These are phyloP conservation scores for Pochonia chlamydosporia DNA, from an alignment of 2,329 filamentous ascomycete genomes.

Conservation along the genomic window DNA sequence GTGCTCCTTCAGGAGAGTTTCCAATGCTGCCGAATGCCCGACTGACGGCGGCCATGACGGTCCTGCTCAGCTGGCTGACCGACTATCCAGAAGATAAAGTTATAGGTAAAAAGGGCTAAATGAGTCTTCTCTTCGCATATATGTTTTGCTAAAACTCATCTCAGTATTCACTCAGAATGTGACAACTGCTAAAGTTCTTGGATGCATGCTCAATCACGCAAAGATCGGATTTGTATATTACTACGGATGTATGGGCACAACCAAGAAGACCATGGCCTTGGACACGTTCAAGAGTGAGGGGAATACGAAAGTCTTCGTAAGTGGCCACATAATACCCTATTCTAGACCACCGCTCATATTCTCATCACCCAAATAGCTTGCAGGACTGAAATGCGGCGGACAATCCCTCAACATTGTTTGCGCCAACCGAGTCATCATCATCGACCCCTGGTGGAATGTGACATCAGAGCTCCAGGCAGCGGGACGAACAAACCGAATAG, in stretches of 20 bases:
- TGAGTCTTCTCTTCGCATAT: background rate
- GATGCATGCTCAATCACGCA: slow-evolving; percentile 25
- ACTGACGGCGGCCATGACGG: slow-evolving; percentile 22
- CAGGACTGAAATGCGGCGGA: slow-evolving; percentile 27
- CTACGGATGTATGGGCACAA: slow-evolving; percentile 17
- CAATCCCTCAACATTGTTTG: slow-evolving; percentile 34
- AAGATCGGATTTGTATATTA: slow-evolving; percentile 31
- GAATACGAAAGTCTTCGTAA: slow-evolving; percentile 27
- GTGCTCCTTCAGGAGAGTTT: background rate
- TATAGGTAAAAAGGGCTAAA: slow-evolving; percentile 21
- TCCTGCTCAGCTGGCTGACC: slow-evolving; percentile 24
- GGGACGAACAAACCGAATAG: slow-evolving; percentile 56
- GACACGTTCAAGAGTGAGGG: slow-evolving; percentile 14
- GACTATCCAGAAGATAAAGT: slow-evolving; percentile 31
- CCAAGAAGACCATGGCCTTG: slow-evolving; percentile 14
- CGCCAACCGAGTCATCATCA: slow-evolving; percentile 47
- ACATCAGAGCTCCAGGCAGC: slow-evolving; percentile 57
- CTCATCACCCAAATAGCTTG: slow-evolving; percentile 21
- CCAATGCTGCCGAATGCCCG: slow-evolving; percentile 24
- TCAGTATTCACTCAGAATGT: slow-evolving; percentile 32
- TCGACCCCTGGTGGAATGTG: slow-evolving; percentile 58
- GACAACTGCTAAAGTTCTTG: slow-evolving; percentile 25
- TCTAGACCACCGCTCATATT: slow-evolving; percentile 1
- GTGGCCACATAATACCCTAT: slow-evolving; percentile 10
- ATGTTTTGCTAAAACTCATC: too few species aligned